Evolutionary conservation across 2,329 filamentous ascomycete genomes (phyloP), one percentile per base, ranked within the genome.

Genomic region (Grosmannia clavigera): DNA sequence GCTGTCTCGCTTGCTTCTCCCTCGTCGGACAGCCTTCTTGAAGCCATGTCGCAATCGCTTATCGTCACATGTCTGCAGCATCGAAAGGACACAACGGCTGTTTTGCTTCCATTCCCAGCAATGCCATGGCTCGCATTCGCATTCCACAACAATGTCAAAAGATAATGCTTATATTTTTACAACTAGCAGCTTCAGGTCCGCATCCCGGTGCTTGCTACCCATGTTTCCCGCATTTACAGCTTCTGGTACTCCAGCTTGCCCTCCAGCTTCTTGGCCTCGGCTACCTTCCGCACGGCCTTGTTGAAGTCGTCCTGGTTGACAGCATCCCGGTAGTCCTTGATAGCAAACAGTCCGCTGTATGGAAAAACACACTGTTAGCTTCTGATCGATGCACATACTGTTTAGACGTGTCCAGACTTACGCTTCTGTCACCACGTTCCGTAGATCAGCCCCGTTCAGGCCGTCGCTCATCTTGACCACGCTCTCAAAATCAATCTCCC

Each of bases 401-500:
- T 31, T 14, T 9, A 3, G 31, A 1, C 25, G 33, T n/a, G n/a
- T 46, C n/a, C n/a, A 38, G 31, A 85, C 90, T 80, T 82, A 95
- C 90, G 94, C 94, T 81, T 99, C 94, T 16, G 94, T 99, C 58
- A 99, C 92, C 58, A 99, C 92, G 71, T 99, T 99, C 70, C 94
- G 82, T 78, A 99, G 76, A 83, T 99, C 94, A 57, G 94, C 94
- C 71, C 94, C 94, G 75, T 99, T 99, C 68, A 99, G 82, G 33
- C 92, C 92, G 70, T 99, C 94, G 68, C 92, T 96, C 94, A 99
- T 99, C 85, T 99, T 99, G 66, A 99, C 94, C 62, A 99, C 91
- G 68, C 90, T 96, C 81, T 99, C 94, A 70, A 95, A 99, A 73
- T 99, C 95, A 70, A 99, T 90, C 64, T 99, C 94, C 1, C 92